Evolutionary conservation across 176 grass and related monocot genomes (phyloP).

Genomic region (Raddia guianensis): DNA sequence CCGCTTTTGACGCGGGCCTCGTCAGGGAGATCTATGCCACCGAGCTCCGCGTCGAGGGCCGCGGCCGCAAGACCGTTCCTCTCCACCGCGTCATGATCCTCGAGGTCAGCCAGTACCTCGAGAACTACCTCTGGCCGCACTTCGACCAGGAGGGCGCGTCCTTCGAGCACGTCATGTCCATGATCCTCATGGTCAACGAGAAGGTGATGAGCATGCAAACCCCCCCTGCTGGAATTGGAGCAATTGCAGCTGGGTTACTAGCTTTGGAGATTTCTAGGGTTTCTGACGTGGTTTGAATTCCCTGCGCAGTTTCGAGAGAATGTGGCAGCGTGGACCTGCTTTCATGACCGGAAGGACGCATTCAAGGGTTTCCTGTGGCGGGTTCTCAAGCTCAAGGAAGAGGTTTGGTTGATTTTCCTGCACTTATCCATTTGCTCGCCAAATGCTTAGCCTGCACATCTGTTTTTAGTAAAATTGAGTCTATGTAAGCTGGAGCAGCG

Average conservation of each 20-base stretch:
- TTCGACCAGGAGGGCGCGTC: constrained; percentile 62
- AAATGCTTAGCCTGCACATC: constrained; percentile 2
- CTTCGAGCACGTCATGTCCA: constrained; percentile 96
- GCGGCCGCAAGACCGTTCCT: constrained; percentile 75
- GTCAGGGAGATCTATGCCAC: constrained; percentile 80
- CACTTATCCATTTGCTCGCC: constrained; percentile 15
- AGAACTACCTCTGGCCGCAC: constrained; percentile 99
- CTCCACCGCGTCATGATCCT: constrained; percentile 98
- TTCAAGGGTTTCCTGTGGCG: constrained; percentile 79
- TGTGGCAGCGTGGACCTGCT: constrained; percentile 83
- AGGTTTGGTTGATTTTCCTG: constrained; percentile 45
- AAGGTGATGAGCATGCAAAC: constrained; percentile 49
- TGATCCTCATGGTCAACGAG: constrained; percentile 97
- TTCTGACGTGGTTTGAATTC: constrained; percentile 41
- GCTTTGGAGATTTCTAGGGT: constrained; percentile 34
- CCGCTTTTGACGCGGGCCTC: constrained; percentile 68
- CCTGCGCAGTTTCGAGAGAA: constrained; percentile 84
- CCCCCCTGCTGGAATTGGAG: neutral
- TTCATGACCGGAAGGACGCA: constrained; percentile 72
- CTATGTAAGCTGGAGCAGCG: neutral
- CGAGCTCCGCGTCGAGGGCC: constrained; percentile 64
- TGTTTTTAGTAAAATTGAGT: constrained; percentile 14
- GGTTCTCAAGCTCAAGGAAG: constrained; percentile 85
- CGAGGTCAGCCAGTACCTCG: constrained; percentile 98
- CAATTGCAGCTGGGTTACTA: neutral